Base-by-base conservation (phyloP, 495 filamentous ascomycete genomes). In the Penicillium dipodomyicola region DNA sequence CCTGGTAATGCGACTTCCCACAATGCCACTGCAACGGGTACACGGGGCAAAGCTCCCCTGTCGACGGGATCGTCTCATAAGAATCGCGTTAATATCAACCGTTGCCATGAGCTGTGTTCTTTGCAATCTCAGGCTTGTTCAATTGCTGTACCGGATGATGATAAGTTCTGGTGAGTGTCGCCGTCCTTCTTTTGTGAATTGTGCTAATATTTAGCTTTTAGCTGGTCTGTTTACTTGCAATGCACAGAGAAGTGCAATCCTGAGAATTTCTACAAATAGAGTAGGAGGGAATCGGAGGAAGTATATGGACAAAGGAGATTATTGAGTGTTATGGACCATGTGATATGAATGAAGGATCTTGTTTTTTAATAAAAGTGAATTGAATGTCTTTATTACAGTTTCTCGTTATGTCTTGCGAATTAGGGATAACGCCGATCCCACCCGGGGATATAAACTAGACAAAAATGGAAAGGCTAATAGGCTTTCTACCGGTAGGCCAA, bases 91-190 rank as follows among this genome's bases (percentile, higher is more conserved):
- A 62, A 60, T 17, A 47, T 65, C 47, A 62, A 64, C 42, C 60
- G 59, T 30, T 71, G 70, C 46, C 46, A 60, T n/a, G 64, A 67
- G 43, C 14, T 69, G 42, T 72, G 70, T 33, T 67, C 64, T 8
- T 42, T 72, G 45, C 48, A 58, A 35, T 47, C 65, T 4, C 62
- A 70, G 50, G 60, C 67, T 8, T 73, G 68, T 43, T 61, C 57
- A 3, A 48, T 70, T 55, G 67, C 68, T 20, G 47, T 68, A 17
- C 68, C 70, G 0, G 48, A 68, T 14, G 68, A 70, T 46, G 62
- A 71, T 43, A 42, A 52, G 29, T 71, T 60, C 39, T 73, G 70
- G 70, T 72, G 49, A 58, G 65, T 60, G 3, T 23, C 22, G 3
- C 3, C 3, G 22, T 6, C 11, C 30, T 33, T 19, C 15, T 23